A percentile compares a stretch with the other conserved stretches of the same genome.
Conservation (phyloP, 306 rosid species). For the Argentina anserina region DNA sequence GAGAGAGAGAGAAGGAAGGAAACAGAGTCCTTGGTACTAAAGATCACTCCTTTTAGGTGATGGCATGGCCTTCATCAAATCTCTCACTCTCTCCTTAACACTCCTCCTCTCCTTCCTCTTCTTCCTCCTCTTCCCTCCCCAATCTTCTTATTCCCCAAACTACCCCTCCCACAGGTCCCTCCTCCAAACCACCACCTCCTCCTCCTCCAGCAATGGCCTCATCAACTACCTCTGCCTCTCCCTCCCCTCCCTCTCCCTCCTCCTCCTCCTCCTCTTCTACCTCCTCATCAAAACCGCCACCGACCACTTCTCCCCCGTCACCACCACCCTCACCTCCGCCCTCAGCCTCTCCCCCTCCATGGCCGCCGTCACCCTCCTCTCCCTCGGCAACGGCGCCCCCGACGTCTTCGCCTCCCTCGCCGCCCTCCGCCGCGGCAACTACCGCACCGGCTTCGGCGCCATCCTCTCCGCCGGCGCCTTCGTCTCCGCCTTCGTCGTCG, state of each 20-base stretch:
- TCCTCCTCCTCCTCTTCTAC: constrained; percentile 73
- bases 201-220: constrained; percentile 44
- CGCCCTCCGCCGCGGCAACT: constrained; percentile 75
- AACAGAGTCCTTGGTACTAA: neutral
- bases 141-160: constrained; percentile 1
- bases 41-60: constrained; percentile 9
- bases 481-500: constrained; percentile 88
- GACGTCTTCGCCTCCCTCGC: constrained; percentile 84
- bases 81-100: constrained; percentile 18
- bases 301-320: constrained; percentile 72
- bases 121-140: constrained; percentile 39
- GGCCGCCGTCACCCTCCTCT: constrained; percentile 87
- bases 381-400: constrained; percentile 92
- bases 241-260: constrained; percentile 45
- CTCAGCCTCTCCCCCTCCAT: constrained; percentile 72
- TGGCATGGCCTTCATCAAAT: constrained; percentile 68
- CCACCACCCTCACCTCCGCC: constrained; percentile 66
- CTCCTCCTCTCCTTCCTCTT: constrained; percentile 35
- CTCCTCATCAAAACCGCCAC: constrained; percentile 89
- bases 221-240: constrained; percentile 56
- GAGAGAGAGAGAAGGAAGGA: neutral
- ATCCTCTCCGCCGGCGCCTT: constrained; percentile 91
- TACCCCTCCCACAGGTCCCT: constrained; percentile 50
- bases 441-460: constrained; percentile 83
- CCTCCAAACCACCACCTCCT: constrained; percentile 29